Percentiles rank a stretch among this genome's conserved stretches.
phyloP scores from a whole-genome alignment of 2,329 filamentous ascomycete genomes.

The Pseudogymnoascus sp. region DNA sequence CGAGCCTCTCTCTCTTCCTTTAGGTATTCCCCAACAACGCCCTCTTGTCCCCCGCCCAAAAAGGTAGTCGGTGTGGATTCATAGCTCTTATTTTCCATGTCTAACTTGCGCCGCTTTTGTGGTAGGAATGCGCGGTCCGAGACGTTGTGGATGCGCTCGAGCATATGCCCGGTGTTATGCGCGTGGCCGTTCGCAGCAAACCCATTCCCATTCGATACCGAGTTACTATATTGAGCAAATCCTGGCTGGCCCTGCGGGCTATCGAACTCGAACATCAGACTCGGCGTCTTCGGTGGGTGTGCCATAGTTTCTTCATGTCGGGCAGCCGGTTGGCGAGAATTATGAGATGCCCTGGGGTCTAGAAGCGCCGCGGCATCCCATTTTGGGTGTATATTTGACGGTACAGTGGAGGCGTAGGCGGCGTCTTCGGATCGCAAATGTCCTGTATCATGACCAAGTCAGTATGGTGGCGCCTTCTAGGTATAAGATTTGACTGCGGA shows the following conservation, averaged over 20 bases:
- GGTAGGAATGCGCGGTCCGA: slow-evolving; percentile 55
- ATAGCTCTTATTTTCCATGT: slow-evolving; percentile 16
- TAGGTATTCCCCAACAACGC: slow-evolving; percentile 57
- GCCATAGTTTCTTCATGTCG: slow-evolving; percentile 8
- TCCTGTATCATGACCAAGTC: background rate
- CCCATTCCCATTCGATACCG: slow-evolving; percentile 13
- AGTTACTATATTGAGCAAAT: background rate
- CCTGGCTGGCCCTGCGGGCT: slow-evolving; percentile 21
- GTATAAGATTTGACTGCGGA: background rate
- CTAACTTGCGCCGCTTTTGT: slow-evolving; percentile 56
- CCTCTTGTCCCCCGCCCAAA: slow-evolving; percentile 41
- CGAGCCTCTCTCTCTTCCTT: slow-evolving; percentile 47
- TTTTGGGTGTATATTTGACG: slow-evolving; percentile 6
- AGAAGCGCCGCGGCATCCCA: slow-evolving; percentile 37
- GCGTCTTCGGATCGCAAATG: slow-evolving; percentile 9
- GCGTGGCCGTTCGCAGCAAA: slow-evolving; percentile 19
- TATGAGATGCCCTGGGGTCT: slow-evolving; percentile 32
- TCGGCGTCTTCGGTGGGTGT: slow-evolving; percentile 23
- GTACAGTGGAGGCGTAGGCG: slow-evolving; percentile 2
- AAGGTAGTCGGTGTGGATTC: slow-evolving; percentile 26
- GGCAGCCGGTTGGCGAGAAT: slow-evolving; percentile 13
- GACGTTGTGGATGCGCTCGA: slow-evolving; percentile 70
- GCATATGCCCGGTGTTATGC: slow-evolving; percentile 35
- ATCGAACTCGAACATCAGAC: slow-evolving; percentile 34
- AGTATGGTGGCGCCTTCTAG: background rate